A percentile compares a stretch with the other conserved stretches of the same genome.
These are phyloP conservation scores for Fusarium proliferatum DNA, from an alignment of 2,329 filamentous ascomycete species.

Conservation along the genomic window DNA sequence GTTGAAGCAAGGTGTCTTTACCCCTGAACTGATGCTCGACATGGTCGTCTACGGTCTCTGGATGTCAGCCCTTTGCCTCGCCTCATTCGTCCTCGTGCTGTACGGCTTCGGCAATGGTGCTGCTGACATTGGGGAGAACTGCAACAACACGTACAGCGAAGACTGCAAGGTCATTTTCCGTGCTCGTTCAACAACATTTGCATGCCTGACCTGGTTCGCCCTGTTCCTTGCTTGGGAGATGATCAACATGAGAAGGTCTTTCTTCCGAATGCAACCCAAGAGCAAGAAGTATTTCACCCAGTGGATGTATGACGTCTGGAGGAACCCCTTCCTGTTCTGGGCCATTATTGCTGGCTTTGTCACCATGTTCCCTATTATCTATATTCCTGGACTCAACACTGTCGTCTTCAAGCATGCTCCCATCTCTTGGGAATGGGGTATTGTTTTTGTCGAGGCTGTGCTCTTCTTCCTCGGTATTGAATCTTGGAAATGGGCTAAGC, in stretches of 20 bases:
- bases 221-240: constrained; percentile 83
- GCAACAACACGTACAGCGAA: constrained; percentile 66
- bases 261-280: constrained; percentile 77
- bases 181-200: constrained; percentile 77
- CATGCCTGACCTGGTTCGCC: constrained; percentile 78
- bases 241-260: constrained; percentile 74
- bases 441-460: constrained; percentile 64
- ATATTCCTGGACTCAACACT: constrained; percentile 68
- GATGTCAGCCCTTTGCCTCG: constrained; percentile 70
- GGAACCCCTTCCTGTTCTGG: constrained; percentile 77
- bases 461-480: constrained; percentile 70
- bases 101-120: constrained; percentile 60
- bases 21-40: constrained; percentile 71
- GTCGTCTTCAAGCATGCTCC: constrained; percentile 67
- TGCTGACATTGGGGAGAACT: constrained; percentile 65
- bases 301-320: constrained; percentile 74
- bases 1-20: constrained; percentile 69
- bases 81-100: constrained; percentile 63
- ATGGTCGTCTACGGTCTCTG: constrained; percentile 75
- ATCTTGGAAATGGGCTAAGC: constrained; percentile 68
- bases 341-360: constrained; percentile 61
- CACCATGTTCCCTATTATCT: constrained; percentile 62
- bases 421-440: constrained; percentile 71
- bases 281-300: constrained; percentile 71
- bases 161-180: constrained; percentile 72